Conservation (phyloP, 1,139 yeast genomes). For the Blastobotrys petasosporus region DNA sequence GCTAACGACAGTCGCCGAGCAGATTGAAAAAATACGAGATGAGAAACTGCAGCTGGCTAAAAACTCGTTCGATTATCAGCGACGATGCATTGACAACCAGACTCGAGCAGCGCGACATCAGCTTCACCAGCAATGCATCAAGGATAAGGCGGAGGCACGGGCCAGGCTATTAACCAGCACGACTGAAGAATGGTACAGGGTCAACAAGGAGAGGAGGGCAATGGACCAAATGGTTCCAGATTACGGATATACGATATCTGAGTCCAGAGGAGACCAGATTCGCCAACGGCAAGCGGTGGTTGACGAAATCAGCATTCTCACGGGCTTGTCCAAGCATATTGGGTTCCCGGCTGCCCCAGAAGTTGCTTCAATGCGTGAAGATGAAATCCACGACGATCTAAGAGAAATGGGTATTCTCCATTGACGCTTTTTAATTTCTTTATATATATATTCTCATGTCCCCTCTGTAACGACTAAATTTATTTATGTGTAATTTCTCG, state of each 20-base stretch:
- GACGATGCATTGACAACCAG: slow-evolving; percentile 71
- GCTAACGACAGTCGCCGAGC: slow-evolving; percentile 54
- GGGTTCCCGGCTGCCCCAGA: slow-evolving; percentile 62
- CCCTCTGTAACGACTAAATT: not conserved
- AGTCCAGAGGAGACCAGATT: slow-evolving; percentile 39
- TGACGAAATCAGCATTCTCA: slow-evolving; percentile 51
- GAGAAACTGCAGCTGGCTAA: slow-evolving; percentile 64
- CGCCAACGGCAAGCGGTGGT: slow-evolving; percentile 49
- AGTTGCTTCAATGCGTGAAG: slow-evolving; percentile 41
- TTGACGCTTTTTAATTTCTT: not conserved
- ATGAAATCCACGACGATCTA: slow-evolving; percentile 29
- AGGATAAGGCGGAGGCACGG: slow-evolving; percentile 63
- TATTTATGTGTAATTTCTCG: not conserved
- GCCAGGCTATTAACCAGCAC: slow-evolving; percentile 61
- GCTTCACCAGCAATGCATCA: slow-evolving; percentile 78
- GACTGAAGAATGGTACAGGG: slow-evolving; percentile 86
- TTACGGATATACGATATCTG: slow-evolving; percentile 33
- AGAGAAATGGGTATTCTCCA: slow-evolving; percentile 24
- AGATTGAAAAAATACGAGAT: slow-evolving; percentile 65
- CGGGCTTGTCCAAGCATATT: slow-evolving; percentile 51
- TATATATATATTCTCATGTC: not conserved
- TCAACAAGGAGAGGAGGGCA: slow-evolving; percentile 80
- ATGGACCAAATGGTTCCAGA: slow-evolving; percentile 69
- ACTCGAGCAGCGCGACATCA: slow-evolving; percentile 74
- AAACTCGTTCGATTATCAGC: slow-evolving; percentile 62